Base-by-base conservation (phyloP, 148 eudicot species). In the Fagopyrum tataricum region DNA sequence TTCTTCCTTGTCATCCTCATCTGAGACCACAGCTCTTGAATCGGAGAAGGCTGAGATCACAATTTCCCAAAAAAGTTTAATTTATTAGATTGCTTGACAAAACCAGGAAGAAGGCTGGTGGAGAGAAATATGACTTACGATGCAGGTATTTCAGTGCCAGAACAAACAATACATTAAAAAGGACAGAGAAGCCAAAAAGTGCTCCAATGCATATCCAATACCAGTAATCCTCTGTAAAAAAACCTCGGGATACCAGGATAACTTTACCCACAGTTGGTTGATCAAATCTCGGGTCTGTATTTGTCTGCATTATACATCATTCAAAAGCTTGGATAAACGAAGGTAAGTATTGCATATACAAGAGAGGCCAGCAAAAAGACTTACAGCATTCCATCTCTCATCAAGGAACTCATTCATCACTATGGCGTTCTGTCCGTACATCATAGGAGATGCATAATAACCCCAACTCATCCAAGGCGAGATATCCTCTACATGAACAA, bases 321-420 rank as follows among this genome's bases (percentile, higher is more conserved):
- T 43, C 18, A 71, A 23, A 52, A 67, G 42, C 21, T 6, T 72
- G 49, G 49, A 40, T 39, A 0, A 68, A 7, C 24, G n/a, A 41
- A 17, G 26, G 72, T n/a, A 42, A 41, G 15, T 68, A 42, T 12
- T 41, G 23, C 37, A 11, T 44, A 20, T 41, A 23, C n/a, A 37
- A 49, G 55, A 56, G 61, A 21, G 69, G 56, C 18, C 44, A 6
- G 40, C 24, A 75, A 62, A 61, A 21, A 51, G 26, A 79, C 85
- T 79, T 82, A 90, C 92, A 18, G 75, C 67, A 49, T 84, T 88
- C 96, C 96, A 90, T 82, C 96, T 84, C 62, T 84, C 55, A 26
- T 86, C 96, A 51, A 90, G 92, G 80, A 90, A 90, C 78, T 90
- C 96, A 70, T 85, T 90, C 44, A 90, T 83, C 41, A 82, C 92